Conservation (phyloP, 2,329 filamentous ascomycete genomes). For the Metarhizium rileyi region DNA sequence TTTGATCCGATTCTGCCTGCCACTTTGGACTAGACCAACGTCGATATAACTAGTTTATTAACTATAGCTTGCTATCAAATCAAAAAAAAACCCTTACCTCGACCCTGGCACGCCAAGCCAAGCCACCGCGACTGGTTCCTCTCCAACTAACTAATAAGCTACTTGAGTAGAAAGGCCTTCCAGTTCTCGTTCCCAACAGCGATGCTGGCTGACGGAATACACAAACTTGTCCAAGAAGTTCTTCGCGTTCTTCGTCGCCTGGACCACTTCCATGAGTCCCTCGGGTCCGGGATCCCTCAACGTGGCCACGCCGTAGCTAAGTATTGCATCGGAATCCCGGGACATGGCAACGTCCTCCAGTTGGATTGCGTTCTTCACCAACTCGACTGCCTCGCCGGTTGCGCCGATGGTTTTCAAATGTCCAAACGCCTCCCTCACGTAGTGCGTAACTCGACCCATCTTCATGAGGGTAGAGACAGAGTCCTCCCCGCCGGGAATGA, state of each 20-base stretch:
- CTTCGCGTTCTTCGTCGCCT: slow-evolving; percentile 56
- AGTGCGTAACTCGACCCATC: slow-evolving; percentile 66
- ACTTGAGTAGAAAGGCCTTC: slow-evolving; percentile 58
- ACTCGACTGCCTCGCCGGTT: slow-evolving; percentile 58
- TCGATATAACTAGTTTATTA: too few species aligned
- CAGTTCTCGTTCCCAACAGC: slow-evolving; percentile 64
- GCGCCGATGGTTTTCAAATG: slow-evolving; percentile 73
- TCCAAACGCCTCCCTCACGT: slow-evolving; percentile 70
- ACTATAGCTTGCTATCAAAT: too few species aligned
- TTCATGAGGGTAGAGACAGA: slow-evolving; percentile 53
- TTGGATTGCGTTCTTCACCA: slow-evolving; percentile 43
- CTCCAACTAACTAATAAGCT: slow-evolving; percentile 43
- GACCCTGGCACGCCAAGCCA: too few species aligned
- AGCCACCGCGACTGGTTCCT: too few species aligned
- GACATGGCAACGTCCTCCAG: slow-evolving; percentile 34
- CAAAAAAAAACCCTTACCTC: too few species aligned
- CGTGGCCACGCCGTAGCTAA: slow-evolving; percentile 73
- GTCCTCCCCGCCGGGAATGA: slow-evolving; percentile 62
- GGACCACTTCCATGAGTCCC: slow-evolving; percentile 49
- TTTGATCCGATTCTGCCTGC: too few species aligned
- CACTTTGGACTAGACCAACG: too few species aligned
- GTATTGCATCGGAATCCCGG: slow-evolving; percentile 35
- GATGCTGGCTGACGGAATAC: slow-evolving; percentile 59
- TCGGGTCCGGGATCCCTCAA: slow-evolving; percentile 42
- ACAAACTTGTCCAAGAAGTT: slow-evolving; percentile 65